phyloP scores from a whole-genome alignment of 495 filamentous ascomycete genomes.

The Talaromyces borbonicus region DNA sequence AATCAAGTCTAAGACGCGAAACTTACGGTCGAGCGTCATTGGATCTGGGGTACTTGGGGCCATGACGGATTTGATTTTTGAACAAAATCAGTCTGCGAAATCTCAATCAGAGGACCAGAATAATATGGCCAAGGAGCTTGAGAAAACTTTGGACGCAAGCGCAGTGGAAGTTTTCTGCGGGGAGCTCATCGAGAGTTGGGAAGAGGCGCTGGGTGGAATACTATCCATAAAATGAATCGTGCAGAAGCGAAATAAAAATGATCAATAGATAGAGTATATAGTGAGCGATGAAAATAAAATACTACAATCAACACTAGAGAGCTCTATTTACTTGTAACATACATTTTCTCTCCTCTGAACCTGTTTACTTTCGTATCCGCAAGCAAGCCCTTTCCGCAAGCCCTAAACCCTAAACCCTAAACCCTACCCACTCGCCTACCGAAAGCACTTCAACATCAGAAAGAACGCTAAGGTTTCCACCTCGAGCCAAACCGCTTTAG shows the following conservation, averaged over 20 bases:
- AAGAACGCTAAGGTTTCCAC: background rate
- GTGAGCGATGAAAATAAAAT: background rate
- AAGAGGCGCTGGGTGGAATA: slow-evolving; percentile 31
- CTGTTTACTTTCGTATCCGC: too few relatives aligned
- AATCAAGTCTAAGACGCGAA: slow-evolving; percentile 24
- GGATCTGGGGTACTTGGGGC: slow-evolving; percentile 28
- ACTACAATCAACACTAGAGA: background rate
- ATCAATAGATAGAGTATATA: background rate
- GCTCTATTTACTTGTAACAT: background rate
- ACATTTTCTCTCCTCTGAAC: background rate
- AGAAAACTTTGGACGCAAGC: slow-evolving; percentile 25
- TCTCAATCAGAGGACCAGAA: slow-evolving; percentile 9
- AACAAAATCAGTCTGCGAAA: slow-evolving; percentile 15
- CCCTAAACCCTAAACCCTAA: slow-evolving; percentile 15
- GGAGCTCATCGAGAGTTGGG: slow-evolving; percentile 39
- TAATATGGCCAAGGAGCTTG: slow-evolving; percentile 23
- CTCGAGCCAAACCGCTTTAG: slow-evolving; percentile 4
- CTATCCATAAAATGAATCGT: slow-evolving; percentile 9
- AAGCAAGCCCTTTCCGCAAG: slow-evolving; percentile 1
- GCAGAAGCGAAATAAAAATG: background rate
- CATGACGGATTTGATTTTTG: slow-evolving; percentile 26
- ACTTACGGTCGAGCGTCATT: slow-evolving; percentile 27
- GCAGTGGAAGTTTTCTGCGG: slow-evolving; percentile 34
- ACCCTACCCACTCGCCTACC: slow-evolving; percentile 30
- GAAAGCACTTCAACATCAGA: slow-evolving; percentile 10